Evolutionary conservation across 192 early-diverging fungal species (phyloP).

Genomic region (Coemansia sp.): DNA sequence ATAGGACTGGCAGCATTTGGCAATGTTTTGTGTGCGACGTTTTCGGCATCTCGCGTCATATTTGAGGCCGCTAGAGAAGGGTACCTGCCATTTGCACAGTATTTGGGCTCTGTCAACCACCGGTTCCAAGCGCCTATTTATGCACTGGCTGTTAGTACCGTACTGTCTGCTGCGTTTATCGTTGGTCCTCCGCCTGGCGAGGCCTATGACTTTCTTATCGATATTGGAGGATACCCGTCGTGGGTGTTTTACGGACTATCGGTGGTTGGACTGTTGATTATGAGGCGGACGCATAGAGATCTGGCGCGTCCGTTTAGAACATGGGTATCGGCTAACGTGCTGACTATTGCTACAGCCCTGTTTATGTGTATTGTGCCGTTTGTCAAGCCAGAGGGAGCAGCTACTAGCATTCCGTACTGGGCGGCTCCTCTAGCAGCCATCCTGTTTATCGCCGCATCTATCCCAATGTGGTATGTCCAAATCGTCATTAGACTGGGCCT

Average conservation of each 20-base stretch:
- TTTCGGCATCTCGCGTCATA: constrained; percentile 53
- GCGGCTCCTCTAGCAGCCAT: constrained; percentile 42
- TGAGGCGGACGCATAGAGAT: constrained; percentile 43
- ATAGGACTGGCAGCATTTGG: constrained; percentile 57
- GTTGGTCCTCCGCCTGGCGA: constrained; percentile 55
- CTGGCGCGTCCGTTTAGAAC: constrained; percentile 54
- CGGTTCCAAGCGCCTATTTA: constrained; percentile 41
- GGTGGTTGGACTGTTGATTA: constrained; percentile 58
- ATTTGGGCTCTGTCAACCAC: constrained; percentile 45
- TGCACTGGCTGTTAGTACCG: constrained; percentile 22
- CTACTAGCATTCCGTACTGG: constrained; percentile 46
- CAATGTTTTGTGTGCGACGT: constrained; percentile 49
- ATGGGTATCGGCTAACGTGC: constrained; percentile 36
- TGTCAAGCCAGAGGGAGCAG: constrained; percentile 17
- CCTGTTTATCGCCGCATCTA: constrained; percentile 38
- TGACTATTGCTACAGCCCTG: constrained; percentile 29
- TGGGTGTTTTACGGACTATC: constrained; percentile 61
- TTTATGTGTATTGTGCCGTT: constrained; percentile 50
- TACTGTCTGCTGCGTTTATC: constrained; percentile 42
- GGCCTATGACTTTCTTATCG: constrained; percentile 60
- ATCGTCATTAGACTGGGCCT: constrained; percentile 26
- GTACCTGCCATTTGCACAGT: constrained; percentile 50
- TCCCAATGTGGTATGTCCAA: constrained; percentile 49
- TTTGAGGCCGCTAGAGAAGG: constrained; percentile 61
- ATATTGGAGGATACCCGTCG: constrained; percentile 58